Evolutionary conservation across 768 basidiomycete species (phyloP).

Genomic region (Suillus subalutaceus): DNA sequence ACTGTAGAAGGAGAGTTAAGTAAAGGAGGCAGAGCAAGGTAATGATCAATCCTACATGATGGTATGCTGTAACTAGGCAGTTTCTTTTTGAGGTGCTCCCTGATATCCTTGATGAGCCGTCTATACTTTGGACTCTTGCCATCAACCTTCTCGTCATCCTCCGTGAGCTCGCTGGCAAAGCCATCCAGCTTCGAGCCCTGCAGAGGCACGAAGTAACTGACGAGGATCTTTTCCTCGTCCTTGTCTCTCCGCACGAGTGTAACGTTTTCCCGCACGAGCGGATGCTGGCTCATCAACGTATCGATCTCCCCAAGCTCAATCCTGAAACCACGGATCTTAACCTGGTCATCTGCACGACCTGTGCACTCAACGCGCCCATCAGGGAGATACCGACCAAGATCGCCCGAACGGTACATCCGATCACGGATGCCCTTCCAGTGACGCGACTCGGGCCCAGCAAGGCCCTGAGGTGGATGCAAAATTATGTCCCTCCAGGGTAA

Average conservation of each 20-base stretch:
- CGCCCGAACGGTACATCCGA: conserved; percentile 97
- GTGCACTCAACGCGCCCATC: conserved; percentile 95
- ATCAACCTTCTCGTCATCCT: conserved; percentile 53
- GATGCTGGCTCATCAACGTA: conserved; percentile 91
- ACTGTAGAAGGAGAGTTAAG: conserved; percentile 49
- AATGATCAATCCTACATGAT: conserved; percentile 57
- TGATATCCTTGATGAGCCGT: conserved; percentile 87
- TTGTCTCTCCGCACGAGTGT: conserved; percentile 96
- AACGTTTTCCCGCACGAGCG: conserved; percentile 95
- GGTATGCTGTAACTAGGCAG: conserved; percentile 94
- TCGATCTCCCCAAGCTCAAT: conserved; percentile 99
- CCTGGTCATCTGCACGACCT: conserved; percentile 96
- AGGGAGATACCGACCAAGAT: conserved; percentile 92
- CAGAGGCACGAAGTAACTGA: conserved; percentile 95
- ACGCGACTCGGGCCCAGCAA: conserved; percentile 71
- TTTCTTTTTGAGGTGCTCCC: conserved; percentile 96
- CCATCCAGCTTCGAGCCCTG: conserved; percentile 66
- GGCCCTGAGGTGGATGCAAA: conserved; percentile 53
- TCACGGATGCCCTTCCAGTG: conserved; percentile 97
- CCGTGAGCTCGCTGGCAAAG: conserved; percentile 67
- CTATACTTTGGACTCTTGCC: conserved; percentile 80
- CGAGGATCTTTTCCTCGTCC: conserved; percentile 98
- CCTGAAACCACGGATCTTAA: conserved; percentile 98
- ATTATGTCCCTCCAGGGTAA: conserved; percentile 72
- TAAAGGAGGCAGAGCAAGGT: neutral